Evolutionary conservation across 2,329 filamentous ascomycete species (phyloP).

Genomic region (Curvularia sp.): DNA sequence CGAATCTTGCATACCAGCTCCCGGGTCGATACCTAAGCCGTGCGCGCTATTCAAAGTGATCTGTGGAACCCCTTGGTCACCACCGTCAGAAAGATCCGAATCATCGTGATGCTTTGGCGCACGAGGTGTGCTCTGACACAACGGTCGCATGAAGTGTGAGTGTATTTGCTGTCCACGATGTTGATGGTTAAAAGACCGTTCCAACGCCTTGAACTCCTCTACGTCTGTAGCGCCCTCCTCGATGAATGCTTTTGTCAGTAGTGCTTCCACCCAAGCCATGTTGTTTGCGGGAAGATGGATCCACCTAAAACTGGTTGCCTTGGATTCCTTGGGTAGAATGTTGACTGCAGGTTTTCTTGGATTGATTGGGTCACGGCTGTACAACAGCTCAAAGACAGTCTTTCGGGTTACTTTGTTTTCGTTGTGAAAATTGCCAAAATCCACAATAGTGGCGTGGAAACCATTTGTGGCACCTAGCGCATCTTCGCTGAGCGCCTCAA

Average conservation of each 20-base stretch:
- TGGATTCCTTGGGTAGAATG: constrained; percentile 51
- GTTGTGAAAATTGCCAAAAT: constrained; percentile 49
- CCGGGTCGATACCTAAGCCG: constrained; percentile 38
- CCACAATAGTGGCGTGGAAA: constrained; percentile 50
- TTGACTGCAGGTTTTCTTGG: constrained; percentile 44
- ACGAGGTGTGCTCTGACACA: constrained; percentile 59
- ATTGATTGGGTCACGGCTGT: constrained; percentile 44
- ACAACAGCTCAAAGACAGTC: constrained; percentile 47
- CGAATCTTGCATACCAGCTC: constrained; percentile 30
- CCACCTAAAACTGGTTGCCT: constrained; percentile 54
- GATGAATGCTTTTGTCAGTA: constrained; percentile 70
- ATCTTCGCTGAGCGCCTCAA: constrained; percentile 46
- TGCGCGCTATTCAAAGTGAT: constrained; percentile 36
- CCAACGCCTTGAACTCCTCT: constrained; percentile 68
- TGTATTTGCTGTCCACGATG: constrained; percentile 66
- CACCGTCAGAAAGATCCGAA: constrained; percentile 44
- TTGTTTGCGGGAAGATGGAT: constrained; percentile 58
- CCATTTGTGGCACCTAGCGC: constrained; percentile 47
- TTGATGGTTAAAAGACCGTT: constrained; percentile 67
- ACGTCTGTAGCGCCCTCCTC: constrained; percentile 68
- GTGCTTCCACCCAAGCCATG: constrained; percentile 67
- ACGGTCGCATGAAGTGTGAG: constrained; percentile 67
- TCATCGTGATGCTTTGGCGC: constrained; percentile 42
- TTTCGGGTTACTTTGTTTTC: constrained; percentile 43
- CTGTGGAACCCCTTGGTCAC: constrained; percentile 38